These are phyloP conservation scores for Heterobasidion parviporum DNA, from an alignment of 1,284 basidiomycete species.

Conservation along the genomic window DNA sequence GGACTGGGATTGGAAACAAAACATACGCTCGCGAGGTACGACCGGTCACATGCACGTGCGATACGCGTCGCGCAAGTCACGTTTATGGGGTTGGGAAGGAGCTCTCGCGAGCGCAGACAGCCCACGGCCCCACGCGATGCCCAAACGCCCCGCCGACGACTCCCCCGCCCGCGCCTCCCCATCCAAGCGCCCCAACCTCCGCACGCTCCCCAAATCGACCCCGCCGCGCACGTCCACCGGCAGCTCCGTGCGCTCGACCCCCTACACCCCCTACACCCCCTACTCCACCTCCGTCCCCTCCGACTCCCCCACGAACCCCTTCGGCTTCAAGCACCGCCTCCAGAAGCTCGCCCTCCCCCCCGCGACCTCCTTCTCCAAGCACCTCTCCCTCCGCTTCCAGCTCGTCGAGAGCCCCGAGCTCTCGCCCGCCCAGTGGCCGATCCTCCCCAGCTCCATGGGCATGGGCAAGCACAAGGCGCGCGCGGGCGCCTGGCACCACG, in stretches of 20 bases:
- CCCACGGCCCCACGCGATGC: no score
- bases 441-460: not conserved
- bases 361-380: constrained; percentile 38
- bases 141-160: no score
- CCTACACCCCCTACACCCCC: constrained; percentile 15
- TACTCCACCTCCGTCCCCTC: constrained; percentile 21
- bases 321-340: constrained; percentile 24
- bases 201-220: constrained; percentile 2
- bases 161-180: no score
- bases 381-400: constrained; percentile 62
- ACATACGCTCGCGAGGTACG: no score
- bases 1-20: no score
- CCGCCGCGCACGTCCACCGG: constrained; percentile 2
- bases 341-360: constrained; percentile 32
- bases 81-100: no score
- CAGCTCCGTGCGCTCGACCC: constrained; percentile 11
- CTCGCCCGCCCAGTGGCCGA: not conserved
- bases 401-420: constrained; percentile 28
- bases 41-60: no score
- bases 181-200: not conserved
- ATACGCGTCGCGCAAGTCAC: no score
- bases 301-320: constrained; percentile 32
- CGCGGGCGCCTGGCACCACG: no score
- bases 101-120: no score
- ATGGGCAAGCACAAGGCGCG: not conserved